Evolutionary conservation across 129 eudicot genomes (phyloP), one percentile per base, ranked within the genome.

Genomic region (Dittrichia graveolens): DNA sequence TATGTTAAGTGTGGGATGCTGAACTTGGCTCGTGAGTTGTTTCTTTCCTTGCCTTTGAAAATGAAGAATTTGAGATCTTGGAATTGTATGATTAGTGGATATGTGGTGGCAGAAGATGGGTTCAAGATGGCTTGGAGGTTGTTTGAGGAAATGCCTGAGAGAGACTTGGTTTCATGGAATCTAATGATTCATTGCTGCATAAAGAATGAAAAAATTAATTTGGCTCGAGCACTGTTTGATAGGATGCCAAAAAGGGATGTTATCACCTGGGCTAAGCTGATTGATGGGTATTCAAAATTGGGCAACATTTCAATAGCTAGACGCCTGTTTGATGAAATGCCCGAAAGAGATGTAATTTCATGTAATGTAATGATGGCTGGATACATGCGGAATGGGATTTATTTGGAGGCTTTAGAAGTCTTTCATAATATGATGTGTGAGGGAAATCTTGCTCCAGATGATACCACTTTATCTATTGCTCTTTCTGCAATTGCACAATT

Each of bases 311-410:
- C 79, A 11, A 66, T 79, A 52, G 97, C 91, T n/a, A 78, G 97
- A 80, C 67, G 16, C 8, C 74, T 81, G 73, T 87, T 91, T 44
- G 90, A 88, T 77, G 80, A 79, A 60, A 88, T 85, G 84, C 81
- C 87, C 18, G 82, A 62, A 79, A 69, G 85, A 75, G 97, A 91
- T 80, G 85, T 88, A 42, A 68, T 91, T 16, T 80, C 87, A 19
- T 91, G 89, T 84, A 91, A 90, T 58, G 83, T 84, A 6, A 87
- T 90, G 89, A 90, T 90, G 89, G 85, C 85, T 43, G 97, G 95
- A 42, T 91, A 91, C 44, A 77, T 85, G 37, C 87, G 80, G 41
- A 81, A 83, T 38, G 86, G 95, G 61, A 47, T 15, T 61, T 75
- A 39, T 47, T 31, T 8, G 31, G 88, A 91, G 82, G 95, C 88